phyloP scores from a whole-genome alignment of 1,284 basidiomycete species.

The Athelia sp. region DNA sequence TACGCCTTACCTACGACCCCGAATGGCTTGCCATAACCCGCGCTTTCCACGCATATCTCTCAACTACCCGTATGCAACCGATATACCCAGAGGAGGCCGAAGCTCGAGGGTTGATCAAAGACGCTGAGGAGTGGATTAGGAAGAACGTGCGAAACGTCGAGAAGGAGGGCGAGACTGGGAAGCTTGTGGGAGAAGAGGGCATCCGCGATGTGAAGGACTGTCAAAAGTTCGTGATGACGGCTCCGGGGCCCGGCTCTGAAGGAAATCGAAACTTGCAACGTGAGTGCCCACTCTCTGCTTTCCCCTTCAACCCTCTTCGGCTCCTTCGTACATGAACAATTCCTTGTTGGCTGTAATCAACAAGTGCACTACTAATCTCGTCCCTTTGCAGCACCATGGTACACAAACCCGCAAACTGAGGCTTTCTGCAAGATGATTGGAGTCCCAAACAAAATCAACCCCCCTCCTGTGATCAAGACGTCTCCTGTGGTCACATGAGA shows the following conservation, averaged over 20 bases:
- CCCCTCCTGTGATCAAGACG: slow-evolving; percentile 11
- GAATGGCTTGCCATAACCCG: slow-evolving; percentile 94
- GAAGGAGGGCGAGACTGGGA: slow-evolving; percentile 21
- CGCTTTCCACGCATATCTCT: slow-evolving; percentile 80
- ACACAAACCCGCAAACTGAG: slow-evolving; percentile 88
- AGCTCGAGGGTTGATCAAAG: slow-evolving; percentile 53
- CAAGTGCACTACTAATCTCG: not conserved
- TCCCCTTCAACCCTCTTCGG: slow-evolving; percentile 1
- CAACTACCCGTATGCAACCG: slow-evolving; percentile 41
- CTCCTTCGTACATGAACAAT: no score
- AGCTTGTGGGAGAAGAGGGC: slow-evolving; percentile 12
- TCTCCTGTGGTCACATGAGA: no score
- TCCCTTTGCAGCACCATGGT: slow-evolving; percentile 57
- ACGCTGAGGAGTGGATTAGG: slow-evolving; percentile 65
- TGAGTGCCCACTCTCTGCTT: slow-evolving; percentile 27
- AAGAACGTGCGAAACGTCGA: slow-evolving; percentile 39
- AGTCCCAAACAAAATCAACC: slow-evolving; percentile 79
- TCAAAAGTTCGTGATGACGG: slow-evolving; percentile 74
- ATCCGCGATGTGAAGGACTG: slow-evolving; percentile 42
- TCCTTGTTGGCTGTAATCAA: no score
- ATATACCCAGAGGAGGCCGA: slow-evolving; percentile 57
- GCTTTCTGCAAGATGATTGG: slow-evolving; percentile 80
- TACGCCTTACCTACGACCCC: slow-evolving; percentile 64
- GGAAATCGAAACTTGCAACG: slow-evolving; percentile 41
- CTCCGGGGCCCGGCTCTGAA: slow-evolving; percentile 53